Evolutionary conservation across 2,329 filamentous ascomycete genomes (phyloP).

Genomic region (Phyllosticta paracitricarpa): DNA sequence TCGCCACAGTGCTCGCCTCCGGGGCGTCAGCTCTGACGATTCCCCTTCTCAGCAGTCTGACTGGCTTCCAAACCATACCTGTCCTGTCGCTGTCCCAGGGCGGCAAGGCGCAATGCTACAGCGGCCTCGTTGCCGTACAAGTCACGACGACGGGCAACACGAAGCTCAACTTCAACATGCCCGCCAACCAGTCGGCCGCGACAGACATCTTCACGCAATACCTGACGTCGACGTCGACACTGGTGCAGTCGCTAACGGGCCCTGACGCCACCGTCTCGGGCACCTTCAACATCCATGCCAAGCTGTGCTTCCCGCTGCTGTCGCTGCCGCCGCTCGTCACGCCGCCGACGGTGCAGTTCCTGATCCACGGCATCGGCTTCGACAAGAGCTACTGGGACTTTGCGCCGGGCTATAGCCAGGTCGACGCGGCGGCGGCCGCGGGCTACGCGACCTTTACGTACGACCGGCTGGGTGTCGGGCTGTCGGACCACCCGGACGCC

Average conservation of each 20-base stretch:
- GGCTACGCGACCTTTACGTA: constrained; percentile 33
- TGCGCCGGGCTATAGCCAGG: constrained; percentile 29
- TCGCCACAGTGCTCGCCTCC: not conserved
- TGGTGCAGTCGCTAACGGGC: not conserved
- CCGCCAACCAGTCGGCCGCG: not conserved
- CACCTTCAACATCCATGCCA: not conserved
- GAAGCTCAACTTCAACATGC: not conserved
- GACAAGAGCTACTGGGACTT: constrained; percentile 32
- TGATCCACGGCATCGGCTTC: constrained; percentile 33
- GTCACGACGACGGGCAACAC: not conserved
- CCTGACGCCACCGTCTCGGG: not conserved
- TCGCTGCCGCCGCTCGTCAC: not conserved
- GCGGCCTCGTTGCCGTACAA: not conserved
- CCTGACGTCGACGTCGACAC: not conserved
- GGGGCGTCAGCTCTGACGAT: not conserved
- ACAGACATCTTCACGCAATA: not conserved
- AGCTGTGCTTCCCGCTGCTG: not conserved
- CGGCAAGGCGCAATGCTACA: not conserved
- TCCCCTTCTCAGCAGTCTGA: not conserved
- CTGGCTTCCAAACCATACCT: not conserved
- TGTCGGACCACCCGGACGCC: constrained; percentile 29
- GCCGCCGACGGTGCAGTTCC: constrained; percentile 19
- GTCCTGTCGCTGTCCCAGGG: not conserved
- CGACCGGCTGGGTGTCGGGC: constrained; percentile 32
- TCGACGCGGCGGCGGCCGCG: constrained; percentile 29